A percentile compares a stretch with the other conserved stretches of the same genome.
These are phyloP conservation scores for Kazachstania sp. DNA, from an alignment of 1,139 yeast genomes.

Conservation along the genomic window DNA sequence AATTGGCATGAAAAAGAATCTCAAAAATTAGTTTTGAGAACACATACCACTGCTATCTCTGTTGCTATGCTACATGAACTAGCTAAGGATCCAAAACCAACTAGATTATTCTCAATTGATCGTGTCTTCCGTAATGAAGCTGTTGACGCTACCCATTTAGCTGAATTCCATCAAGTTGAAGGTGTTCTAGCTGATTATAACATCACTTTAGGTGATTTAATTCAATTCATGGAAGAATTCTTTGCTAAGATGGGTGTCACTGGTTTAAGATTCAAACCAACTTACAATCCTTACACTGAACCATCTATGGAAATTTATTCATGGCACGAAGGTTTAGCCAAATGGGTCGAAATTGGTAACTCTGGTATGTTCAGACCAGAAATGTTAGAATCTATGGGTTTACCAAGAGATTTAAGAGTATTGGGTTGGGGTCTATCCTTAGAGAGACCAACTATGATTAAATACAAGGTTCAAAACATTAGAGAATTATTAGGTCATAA, in stretches of 20 bases:
- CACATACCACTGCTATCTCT: constrained; percentile 95
- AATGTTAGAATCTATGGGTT: constrained; percentile 97
- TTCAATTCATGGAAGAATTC: constrained; percentile 97
- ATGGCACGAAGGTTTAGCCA: constrained; percentile 86
- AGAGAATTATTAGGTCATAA: constrained; percentile 93
- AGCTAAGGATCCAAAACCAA: constrained; percentile 85
- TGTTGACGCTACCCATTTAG: constrained; percentile 98
- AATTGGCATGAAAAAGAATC: constrained; percentile 94
- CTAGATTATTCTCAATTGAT: constrained; percentile 90
- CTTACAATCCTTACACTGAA: constrained; percentile 98
- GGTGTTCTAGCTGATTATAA: constrained; percentile 98
- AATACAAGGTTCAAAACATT: constrained; percentile 90
- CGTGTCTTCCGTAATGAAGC: constrained; percentile 99
- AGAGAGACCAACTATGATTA: constrained; percentile 99
- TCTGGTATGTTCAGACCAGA: constrained; percentile 99
- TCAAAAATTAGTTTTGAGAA: constrained; percentile 83
- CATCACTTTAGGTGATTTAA: constrained; percentile 88
- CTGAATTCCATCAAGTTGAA: constrained; percentile 98
- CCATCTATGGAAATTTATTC: constrained; percentile 97
- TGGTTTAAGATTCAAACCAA: constrained; percentile 92
- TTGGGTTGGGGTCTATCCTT: constrained; percentile 96
- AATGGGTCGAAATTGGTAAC: constrained; percentile 99
- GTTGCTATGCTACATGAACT: constrained; percentile 78
- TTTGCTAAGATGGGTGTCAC: constrained; percentile 96
- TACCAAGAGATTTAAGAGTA: constrained; percentile 88